Conservation (phyloP, 306 rosid genomes). For the Ceratonia siliqua region DNA sequence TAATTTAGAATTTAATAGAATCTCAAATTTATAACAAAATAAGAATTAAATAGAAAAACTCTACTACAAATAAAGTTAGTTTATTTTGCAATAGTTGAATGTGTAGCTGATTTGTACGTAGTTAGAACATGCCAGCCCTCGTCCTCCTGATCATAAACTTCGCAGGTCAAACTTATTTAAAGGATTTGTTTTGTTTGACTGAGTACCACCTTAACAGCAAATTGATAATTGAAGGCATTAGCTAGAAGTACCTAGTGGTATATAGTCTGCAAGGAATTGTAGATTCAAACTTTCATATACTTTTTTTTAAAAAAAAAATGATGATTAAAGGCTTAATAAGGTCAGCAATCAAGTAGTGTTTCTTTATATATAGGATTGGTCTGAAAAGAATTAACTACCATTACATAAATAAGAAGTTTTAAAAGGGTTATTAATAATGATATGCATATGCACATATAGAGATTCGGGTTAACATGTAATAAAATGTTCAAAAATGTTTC, state of each 20-base stretch:
- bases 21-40: not conserved
- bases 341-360: not conserved
- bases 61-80: not conserved
- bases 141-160: not conserved
- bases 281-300: too few species aligned
- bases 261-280: too few species aligned
- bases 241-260: too few species aligned
- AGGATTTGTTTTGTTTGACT: not conserved
- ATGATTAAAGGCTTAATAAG: too few species aligned
- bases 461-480: not conserved
- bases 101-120: not conserved
- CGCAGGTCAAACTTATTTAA: not conserved
- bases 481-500: not conserved
- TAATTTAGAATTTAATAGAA: not conserved
- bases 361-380: not conserved
- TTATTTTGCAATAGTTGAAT: not conserved
- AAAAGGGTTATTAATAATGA: not conserved
- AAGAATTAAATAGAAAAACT: not conserved
- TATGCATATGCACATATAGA: not conserved
- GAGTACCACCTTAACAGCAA: not conserved
- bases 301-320: too few species aligned
- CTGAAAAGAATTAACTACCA: not conserved
- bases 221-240: too few species aligned
- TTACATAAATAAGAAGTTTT: not conserved
- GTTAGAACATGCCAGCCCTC: slow-evolving; percentile 4